Conservation (phyloP, 2,329 filamentous ascomycete genomes). For the Calonectria pteridis region DNA sequence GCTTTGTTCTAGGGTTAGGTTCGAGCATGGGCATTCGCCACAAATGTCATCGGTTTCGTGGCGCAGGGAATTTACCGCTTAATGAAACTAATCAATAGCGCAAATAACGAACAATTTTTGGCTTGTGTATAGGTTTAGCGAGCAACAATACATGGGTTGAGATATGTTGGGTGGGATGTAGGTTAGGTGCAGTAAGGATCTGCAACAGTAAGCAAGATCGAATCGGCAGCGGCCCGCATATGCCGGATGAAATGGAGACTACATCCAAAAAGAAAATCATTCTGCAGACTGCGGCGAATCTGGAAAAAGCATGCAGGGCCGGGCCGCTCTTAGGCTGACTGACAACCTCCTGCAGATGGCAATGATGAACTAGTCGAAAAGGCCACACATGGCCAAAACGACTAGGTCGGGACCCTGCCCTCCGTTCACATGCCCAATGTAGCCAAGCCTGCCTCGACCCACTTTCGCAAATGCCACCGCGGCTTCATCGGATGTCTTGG, state of each 20-base stretch:
- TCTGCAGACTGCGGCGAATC: too few relatives aligned
- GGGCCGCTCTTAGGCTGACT: too few relatives aligned
- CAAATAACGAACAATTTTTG: too few relatives aligned
- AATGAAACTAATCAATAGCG: too few relatives aligned
- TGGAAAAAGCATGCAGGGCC: too few relatives aligned
- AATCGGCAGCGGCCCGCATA: neutral
- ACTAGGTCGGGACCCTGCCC: neutral
- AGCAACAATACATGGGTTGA: neutral
- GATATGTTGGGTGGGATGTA: neutral
- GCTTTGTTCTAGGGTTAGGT: neutral
- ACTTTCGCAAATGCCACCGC: conserved; percentile 21
- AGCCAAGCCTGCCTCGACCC: conserved; percentile 21
- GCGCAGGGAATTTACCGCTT: too few relatives aligned
- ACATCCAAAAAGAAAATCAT: too few relatives aligned
- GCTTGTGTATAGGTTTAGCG: too few relatives aligned
- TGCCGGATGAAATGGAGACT: too few relatives aligned
- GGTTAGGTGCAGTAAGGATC: neutral
- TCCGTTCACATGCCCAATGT: conserved; percentile 28
- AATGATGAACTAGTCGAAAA: neutral
- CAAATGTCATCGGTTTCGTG: too few relatives aligned
- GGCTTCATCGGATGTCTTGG: neutral
- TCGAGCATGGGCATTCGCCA: neutral
- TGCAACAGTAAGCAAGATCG: neutral
- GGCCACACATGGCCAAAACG: conserved; percentile 27
- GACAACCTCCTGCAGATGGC: too few relatives aligned